Evolutionary conservation across 1,284 basidiomycete genomes (phyloP).

Genomic region (Ceratorhiza oryzae-sativae): DNA sequence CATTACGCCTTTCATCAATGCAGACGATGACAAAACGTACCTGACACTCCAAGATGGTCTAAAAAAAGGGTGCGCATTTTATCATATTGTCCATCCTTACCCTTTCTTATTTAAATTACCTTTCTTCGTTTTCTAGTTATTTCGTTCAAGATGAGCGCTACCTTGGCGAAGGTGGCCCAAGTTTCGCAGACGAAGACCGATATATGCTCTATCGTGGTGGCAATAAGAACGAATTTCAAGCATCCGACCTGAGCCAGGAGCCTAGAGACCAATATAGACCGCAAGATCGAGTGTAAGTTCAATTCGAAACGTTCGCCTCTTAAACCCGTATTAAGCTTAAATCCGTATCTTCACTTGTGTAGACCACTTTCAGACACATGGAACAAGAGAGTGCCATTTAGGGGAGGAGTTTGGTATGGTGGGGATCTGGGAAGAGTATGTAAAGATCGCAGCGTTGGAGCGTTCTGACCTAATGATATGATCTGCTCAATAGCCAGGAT

Average conservation of each 20-base stretch:
- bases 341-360: not conserved
- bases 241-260: constrained; percentile 12
- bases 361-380: constrained; percentile 29
- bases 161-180: not conserved
- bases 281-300: constrained; percentile 10
- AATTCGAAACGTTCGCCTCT: not conserved
- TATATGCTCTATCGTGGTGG: constrained; percentile 27
- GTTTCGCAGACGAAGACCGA: not conserved
- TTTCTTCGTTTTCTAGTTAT: constrained; percentile 6
- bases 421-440: constrained; percentile 19
- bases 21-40: constrained; percentile 14
- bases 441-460: too few species aligned
- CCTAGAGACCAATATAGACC: not conserved
- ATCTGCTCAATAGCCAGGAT: constrained; percentile 25
- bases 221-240: not conserved
- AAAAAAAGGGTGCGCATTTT: not conserved
- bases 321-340: not conserved
- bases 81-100: not conserved
- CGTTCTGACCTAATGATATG: not conserved
- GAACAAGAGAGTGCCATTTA: constrained; percentile 24
- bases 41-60: constrained; percentile 18
- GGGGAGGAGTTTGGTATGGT: constrained; percentile 39
- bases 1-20: constrained; percentile 39
- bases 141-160: constrained; percentile 23
- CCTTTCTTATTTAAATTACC: not conserved